Conservation (phyloP, 2,329 filamentous ascomycete species). For the Aciculosporium take region DNA sequence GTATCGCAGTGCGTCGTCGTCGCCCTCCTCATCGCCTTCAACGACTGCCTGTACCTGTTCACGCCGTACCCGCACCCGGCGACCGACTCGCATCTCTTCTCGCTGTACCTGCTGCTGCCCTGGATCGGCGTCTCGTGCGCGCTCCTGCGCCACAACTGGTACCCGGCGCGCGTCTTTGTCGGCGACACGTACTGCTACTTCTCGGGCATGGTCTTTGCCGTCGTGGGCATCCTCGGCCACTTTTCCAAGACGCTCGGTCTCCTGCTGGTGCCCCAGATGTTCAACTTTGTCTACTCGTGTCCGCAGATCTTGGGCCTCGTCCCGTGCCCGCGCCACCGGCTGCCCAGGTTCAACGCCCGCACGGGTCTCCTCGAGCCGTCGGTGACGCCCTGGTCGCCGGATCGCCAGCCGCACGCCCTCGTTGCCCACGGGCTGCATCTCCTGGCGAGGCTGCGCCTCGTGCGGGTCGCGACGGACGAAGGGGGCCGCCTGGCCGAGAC, state of each 20-base stretch:
- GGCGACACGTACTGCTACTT: constrained; percentile 99
- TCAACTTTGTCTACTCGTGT: constrained; percentile 89
- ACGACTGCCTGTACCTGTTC: constrained; percentile 78
- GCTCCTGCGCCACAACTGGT: constrained; percentile 86
- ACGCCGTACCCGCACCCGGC: constrained; percentile 81
- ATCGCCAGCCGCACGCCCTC: constrained; percentile 51
- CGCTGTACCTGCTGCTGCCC: constrained; percentile 82
- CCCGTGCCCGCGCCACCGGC: constrained; percentile 81
- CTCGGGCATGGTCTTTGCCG: constrained; percentile 96
- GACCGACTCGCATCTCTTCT: constrained; percentile 91
- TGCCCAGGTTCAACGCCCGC: constrained; percentile 76
- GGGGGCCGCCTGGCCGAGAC: constrained; percentile 62
- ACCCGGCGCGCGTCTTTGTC: constrained; percentile 86
- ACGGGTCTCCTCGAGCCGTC: constrained; percentile 80
- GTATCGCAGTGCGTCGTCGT: constrained; percentile 89
- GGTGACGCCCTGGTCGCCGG: constrained; percentile 56
- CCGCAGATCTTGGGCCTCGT: constrained; percentile 85
- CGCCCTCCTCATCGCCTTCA: constrained; percentile 66
- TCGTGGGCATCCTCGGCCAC: constrained; percentile 90
- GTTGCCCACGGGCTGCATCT: constrained; percentile 52
- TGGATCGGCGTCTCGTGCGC: constrained; percentile 88
- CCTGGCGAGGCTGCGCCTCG: constrained; percentile 51
- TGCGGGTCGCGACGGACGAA: constrained; percentile 53
- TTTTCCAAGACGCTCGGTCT: constrained; percentile 94
- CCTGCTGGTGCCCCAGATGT: constrained; percentile 81